Conservation (phyloP, 805 yeast genomes). For the Wickerhamiella musiphila region DNA sequence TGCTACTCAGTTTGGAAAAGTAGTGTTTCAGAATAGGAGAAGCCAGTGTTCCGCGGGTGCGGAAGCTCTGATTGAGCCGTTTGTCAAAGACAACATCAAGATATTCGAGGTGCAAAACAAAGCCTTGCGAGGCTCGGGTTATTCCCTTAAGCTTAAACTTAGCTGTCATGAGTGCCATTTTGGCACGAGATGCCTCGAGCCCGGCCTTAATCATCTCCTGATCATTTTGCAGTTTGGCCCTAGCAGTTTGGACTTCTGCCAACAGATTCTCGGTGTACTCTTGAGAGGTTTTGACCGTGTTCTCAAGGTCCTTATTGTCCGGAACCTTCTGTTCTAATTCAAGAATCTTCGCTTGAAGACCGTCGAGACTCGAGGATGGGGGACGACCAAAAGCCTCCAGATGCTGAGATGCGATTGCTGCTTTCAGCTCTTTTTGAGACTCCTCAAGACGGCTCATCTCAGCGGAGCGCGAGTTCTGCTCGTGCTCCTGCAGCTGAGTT, state of each 20-base stretch:
- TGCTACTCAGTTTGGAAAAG: neutral
- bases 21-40: slow-evolving; percentile 1
- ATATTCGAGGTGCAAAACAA: neutral
- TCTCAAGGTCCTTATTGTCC: too few species aligned
- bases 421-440: too few species aligned
- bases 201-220: neutral
- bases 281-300: neutral
- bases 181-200: neutral
- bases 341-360: too few species aligned
- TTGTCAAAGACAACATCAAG: neutral
- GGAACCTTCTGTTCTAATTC: too few species aligned
- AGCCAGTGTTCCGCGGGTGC: neutral
- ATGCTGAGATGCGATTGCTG: too few species aligned
- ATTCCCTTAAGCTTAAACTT: neutral
- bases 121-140: neutral
- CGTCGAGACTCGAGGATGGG: too few species aligned
- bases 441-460: too few species aligned
- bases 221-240: neutral
- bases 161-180: neutral
- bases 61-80: neutral
- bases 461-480: too few species aligned
- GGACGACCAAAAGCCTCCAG: too few species aligned
- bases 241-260: neutral
- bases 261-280: neutral
- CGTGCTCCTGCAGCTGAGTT: too few species aligned